These are phyloP conservation scores for Ophiostoma populinum DNA, from an alignment of 2,329 filamentous ascomycete species.

Conservation along the genomic window DNA sequence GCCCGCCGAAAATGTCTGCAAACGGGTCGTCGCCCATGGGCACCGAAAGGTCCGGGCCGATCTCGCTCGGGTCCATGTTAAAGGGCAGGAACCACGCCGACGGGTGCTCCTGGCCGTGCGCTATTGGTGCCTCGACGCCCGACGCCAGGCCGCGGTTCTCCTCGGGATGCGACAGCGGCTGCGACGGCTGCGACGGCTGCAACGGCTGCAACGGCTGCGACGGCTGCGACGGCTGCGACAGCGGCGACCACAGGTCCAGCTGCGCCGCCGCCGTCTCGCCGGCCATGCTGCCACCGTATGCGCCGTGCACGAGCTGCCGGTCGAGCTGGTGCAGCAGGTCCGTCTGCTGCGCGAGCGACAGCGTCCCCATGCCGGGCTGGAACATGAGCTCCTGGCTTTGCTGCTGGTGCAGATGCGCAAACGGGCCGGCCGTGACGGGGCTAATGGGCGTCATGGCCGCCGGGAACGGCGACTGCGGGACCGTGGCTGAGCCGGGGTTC, in stretches of 20 bases:
- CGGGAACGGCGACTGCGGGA: conserved; percentile 28
- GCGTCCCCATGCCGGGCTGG: conserved; percentile 33
- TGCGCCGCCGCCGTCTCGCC: not conserved
- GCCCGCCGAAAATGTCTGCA: conserved; percentile 24
- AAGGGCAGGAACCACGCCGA: conserved; percentile 88
- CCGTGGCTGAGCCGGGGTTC: too few species aligned
- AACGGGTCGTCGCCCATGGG: conserved; percentile 31
- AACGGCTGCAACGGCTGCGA: too few species aligned
- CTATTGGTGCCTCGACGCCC: conserved; percentile 13
- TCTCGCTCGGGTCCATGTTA: conserved; percentile 64
- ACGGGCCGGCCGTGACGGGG: conserved; percentile 26
- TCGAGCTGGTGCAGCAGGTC: conserved; percentile 52
- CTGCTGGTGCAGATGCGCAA: conserved; percentile 15
- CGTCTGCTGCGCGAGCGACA: conserved; percentile 31
- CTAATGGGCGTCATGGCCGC: conserved; percentile 32
- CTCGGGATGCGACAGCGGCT: too few species aligned
- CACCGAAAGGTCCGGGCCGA: conserved; percentile 29
- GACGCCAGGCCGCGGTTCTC: not conserved
- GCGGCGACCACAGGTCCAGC: not conserved
- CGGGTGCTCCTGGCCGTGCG: conserved; percentile 27
- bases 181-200: too few species aligned
- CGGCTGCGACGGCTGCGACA: too few species aligned
- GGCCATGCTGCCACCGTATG: conserved; percentile 42
- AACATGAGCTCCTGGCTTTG: conserved; percentile 21
- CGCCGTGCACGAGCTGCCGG: conserved; percentile 58